Evolutionary conservation across 805 yeast species (phyloP), one percentile per base, ranked within the genome.

Genomic region (Cyberlindnera xylosilytica): DNA sequence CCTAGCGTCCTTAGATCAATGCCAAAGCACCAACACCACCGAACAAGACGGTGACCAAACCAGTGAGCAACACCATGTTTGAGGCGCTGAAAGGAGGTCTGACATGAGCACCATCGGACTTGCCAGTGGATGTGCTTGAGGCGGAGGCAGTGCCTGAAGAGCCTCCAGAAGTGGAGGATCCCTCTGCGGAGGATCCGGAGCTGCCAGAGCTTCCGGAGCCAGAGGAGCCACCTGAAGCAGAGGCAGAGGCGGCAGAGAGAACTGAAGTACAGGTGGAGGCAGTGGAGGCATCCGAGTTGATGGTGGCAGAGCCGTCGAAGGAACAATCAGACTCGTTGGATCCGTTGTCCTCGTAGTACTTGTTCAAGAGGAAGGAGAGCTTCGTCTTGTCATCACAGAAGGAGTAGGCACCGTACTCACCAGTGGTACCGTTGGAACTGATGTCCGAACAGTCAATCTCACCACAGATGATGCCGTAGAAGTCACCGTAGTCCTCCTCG

Each of bases 381-480:
- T 83, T 79, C 41, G 81, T 84, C 68, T 79, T 76, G 50, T 83
- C 72, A 33, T 78, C 70, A 65, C 96, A 87, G 76, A 69, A 83
- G 2, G 89, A 81, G 63, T 66, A 76, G n/a, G 77, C 73, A 53
- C 95, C 95, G 60, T 85, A 87, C 4, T 53, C 56, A 45, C 95
- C 96, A 26, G 63, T 57, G 30, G 74, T 64, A 51, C 84, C 90
- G 66, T 85, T 74, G 37, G 72, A 72, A 40, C 63, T 58, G 51
- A 86, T 83, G 22, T 73, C 88, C 20, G 68, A 61, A 66, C 95
- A 87, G 57, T 74, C 76, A 44, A 76, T 65, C 28, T 61, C 53
- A 40, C 73, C 74, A 64, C 95, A 87, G 30, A 85, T 63, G 45
- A 61, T 55, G 26, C 76, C 68, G 57, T 73, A 87, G 44, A 86